phyloP scores from a whole-genome alignment of 345 rosid genomes.

The Chamaenerion angustifolium region DNA sequence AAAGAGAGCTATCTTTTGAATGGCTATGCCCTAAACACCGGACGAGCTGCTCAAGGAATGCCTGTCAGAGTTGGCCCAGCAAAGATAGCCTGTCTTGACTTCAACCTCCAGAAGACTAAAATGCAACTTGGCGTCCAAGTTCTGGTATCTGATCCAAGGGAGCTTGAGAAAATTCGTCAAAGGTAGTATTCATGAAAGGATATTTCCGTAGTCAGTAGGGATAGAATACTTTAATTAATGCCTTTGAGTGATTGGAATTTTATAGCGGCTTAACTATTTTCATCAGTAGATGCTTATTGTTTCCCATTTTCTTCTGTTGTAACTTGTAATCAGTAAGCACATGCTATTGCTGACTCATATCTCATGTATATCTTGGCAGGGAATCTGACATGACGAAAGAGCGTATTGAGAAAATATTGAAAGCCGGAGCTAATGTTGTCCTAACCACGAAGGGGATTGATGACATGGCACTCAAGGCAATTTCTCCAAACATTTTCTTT shows the following conservation, averaged over 20 bases:
- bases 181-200: conserved; percentile 27
- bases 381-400: conserved; percentile 97
- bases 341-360: too few relatives aligned
- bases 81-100: conserved; percentile 89
- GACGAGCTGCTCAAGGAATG: conserved; percentile 99
- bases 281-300: too few relatives aligned
- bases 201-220: not conserved
- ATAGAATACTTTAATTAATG: too few relatives aligned
- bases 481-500: conserved; percentile 1
- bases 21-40: conserved; percentile 89
- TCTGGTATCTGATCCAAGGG: conserved; percentile 85
- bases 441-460: conserved; percentile 95
- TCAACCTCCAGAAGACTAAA: conserved; percentile 91
- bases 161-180: conserved; percentile 91
- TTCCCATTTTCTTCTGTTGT: too few relatives aligned
- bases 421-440: conserved; percentile 96
- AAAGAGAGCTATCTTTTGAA: conserved; percentile 79
- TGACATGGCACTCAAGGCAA: conserved; percentile 96
- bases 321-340: too few relatives aligned
- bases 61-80: conserved; percentile 82
- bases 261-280: too few relatives aligned
- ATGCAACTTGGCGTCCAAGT: conserved; percentile 97
- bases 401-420: conserved; percentile 80
- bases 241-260: too few relatives aligned
- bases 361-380: conserved; percentile 27